Evolutionary conservation across 1,284 basidiomycete species (phyloP).

Genomic region (Phylloboletellus chloephorus): DNA sequence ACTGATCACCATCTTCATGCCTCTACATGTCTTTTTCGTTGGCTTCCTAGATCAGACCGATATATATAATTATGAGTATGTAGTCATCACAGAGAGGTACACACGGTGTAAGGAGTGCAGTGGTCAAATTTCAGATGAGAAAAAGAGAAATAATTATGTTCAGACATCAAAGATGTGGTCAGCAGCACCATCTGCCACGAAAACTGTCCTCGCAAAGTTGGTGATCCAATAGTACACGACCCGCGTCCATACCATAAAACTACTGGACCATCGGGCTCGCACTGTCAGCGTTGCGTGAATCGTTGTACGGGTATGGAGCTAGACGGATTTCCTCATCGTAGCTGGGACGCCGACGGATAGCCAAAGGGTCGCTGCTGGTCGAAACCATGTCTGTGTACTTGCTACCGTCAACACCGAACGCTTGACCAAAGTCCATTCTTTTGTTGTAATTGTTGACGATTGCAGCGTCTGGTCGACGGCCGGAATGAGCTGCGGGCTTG

Average conservation of each 20-base stretch:
- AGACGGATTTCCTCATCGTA: conserved; percentile 45
- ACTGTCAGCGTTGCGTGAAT: conserved; percentile 9
- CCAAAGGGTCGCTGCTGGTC: conserved; percentile 16
- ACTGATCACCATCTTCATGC: too few relatives aligned
- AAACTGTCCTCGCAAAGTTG: too few relatives aligned
- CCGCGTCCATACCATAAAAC: not conserved
- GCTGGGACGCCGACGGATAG: conserved; percentile 24
- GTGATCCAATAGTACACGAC: not conserved
- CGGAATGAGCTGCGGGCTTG: conserved; percentile 42
- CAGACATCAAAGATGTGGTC: too few relatives aligned
- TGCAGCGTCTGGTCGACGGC: conserved; percentile 24
- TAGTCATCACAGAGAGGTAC: too few relatives aligned
- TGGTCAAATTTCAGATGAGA: too few relatives aligned
- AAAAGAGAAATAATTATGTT: too few relatives aligned
- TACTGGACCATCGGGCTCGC: conserved; percentile 6
- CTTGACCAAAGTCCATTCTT: conserved; percentile 41
- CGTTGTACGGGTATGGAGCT: conserved; percentile 37
- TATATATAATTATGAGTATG: too few relatives aligned
- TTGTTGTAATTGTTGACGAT: conserved; percentile 27
- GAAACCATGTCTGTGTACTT: conserved; percentile 14
- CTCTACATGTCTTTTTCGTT: too few relatives aligned
- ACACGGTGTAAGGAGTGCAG: too few relatives aligned
- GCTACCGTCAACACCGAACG: conserved; percentile 42
- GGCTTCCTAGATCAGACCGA: too few relatives aligned
- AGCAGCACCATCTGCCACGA: too few relatives aligned